Evolutionary conservation across 1,284 basidiomycete genomes (phyloP).

Genomic region (Fomitopsis schrenkii): DNA sequence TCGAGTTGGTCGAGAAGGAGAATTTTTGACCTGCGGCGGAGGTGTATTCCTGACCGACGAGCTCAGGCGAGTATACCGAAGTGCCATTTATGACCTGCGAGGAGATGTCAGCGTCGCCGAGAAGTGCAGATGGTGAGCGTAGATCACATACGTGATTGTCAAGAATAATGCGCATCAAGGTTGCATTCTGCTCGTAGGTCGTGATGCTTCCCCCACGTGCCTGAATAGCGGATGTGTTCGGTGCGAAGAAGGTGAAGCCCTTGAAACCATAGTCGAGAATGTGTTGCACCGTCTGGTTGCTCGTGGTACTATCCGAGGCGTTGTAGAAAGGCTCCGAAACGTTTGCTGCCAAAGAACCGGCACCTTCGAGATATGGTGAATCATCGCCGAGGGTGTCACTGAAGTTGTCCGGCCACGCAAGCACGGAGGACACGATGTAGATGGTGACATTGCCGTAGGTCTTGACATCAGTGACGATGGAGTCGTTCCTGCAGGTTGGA

Average conservation of each 20-base stretch:
- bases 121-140: constrained; percentile 1
- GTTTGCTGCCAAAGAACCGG: constrained; percentile 29
- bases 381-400: constrained; percentile 37
- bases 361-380: constrained; percentile 33
- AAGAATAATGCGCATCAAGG: constrained; percentile 44
- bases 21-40: constrained; percentile 61
- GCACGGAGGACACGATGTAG: constrained; percentile 46
- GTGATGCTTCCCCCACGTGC: constrained; percentile 31
- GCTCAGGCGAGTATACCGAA: constrained; percentile 57
- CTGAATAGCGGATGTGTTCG: constrained; percentile 48
- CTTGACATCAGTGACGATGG: constrained; percentile 43
- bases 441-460: constrained; percentile 46
- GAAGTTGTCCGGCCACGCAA: constrained; percentile 53
- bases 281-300: constrained; percentile 33
- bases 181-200: constrained; percentile 39
- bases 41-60: constrained; percentile 38
- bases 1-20: constrained; percentile 50
- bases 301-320: constrained; percentile 28
- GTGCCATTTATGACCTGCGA: constrained; percentile 66
- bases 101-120: not conserved
- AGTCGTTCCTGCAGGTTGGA: constrained; percentile 33
- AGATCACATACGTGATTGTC: constrained; percentile 54
- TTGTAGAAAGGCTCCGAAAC: constrained; percentile 16
- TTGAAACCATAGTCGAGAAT: constrained; percentile 31
- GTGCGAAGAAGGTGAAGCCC: constrained; percentile 75